Conservation (phyloP, 257 asterid genomes). For the Fraxinus americana region DNA sequence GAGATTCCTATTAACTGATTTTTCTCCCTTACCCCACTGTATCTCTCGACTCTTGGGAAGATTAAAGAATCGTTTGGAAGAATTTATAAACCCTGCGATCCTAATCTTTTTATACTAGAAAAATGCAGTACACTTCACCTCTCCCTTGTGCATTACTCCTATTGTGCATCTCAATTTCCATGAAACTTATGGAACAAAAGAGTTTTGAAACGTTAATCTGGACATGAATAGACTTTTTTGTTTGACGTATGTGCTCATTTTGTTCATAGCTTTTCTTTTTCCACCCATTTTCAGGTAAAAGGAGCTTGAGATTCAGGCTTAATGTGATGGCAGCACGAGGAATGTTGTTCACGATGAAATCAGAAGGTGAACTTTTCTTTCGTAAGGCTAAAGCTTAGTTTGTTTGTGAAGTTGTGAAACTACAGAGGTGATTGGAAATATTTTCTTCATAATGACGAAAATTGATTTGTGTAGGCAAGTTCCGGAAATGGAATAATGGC, state of each 20-base stretch:
- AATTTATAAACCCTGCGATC: neutral
- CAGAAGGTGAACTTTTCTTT: neutral
- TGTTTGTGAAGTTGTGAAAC: neutral
- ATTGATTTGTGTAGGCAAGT: neutral
- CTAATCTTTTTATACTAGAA: neutral
- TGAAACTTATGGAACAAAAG: neutral
- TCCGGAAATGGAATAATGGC: neutral
- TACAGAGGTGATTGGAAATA: neutral
- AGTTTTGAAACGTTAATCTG: neutral
- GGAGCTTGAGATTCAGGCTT: slow-evolving; percentile 30
- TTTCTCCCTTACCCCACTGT: neutral
- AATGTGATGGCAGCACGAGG: slow-evolving; percentile 24
- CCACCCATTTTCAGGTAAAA: slow-evolving; percentile 30
- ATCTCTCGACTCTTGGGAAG: neutral
- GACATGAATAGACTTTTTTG: too few species aligned
- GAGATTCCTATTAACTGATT: neutral
- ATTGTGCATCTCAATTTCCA: neutral
- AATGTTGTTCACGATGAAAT: slow-evolving; percentile 3
- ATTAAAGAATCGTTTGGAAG: neutral
- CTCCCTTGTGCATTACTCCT: neutral
- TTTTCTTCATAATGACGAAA: neutral
- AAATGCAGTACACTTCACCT: neutral
- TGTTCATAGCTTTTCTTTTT: neutral
- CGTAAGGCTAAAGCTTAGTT: neutral
- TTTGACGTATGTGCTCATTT: too few species aligned